Percentiles rank a stretch among this genome's conserved stretches.
These are phyloP conservation scores for Venturia effusa DNA, from an alignment of 2,329 filamentous ascomycete genomes.

Conservation along the genomic window DNA sequence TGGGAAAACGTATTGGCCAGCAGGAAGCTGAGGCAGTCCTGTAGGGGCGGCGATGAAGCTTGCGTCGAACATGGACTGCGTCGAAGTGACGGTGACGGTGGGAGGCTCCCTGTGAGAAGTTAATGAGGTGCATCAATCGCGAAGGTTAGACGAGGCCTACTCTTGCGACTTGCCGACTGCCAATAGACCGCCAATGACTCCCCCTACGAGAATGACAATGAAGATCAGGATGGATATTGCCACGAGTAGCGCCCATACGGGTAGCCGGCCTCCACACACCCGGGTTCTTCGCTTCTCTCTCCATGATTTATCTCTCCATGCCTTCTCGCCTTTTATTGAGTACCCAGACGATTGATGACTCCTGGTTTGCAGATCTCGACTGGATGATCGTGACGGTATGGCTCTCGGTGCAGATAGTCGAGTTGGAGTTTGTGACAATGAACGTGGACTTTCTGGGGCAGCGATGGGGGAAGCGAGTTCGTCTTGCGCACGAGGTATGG, in stretches of 20 bases:
- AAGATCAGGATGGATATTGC: slow-evolving; percentile 36
- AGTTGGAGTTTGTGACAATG: background rate
- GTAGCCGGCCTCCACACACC: slow-evolving; percentile 25
- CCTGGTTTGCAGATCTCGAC: background rate
- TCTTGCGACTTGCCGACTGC: slow-evolving; percentile 29
- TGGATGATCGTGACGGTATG: background rate
- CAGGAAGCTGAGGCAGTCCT: slow-evolving; percentile 35
- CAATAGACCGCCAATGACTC: slow-evolving; percentile 42
- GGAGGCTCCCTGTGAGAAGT: background rate
- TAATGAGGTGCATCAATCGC: background rate
- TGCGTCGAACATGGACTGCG: slow-evolving; percentile 38
- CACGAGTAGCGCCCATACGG: slow-evolving; percentile 39
- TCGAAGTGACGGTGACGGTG: slow-evolving; percentile 37
- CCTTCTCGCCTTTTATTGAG: slow-evolving; percentile 20
- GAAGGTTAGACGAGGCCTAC: slow-evolving; percentile 14
- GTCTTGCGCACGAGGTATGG: background rate
- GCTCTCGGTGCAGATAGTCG: background rate
- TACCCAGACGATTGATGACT: background rate
- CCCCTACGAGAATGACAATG: slow-evolving; percentile 38
- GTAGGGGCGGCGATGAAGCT: slow-evolving; percentile 37
- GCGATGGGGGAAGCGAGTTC: background rate
- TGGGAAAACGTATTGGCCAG: slow-evolving; percentile 39
- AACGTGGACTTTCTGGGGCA: background rate
- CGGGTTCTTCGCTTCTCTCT: slow-evolving; percentile 32
- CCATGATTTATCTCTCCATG: slow-evolving; percentile 17